These are phyloP conservation scores for Xylariaceae sp. DNA, from an alignment of 2,329 filamentous ascomycete species.

Conservation along the genomic window DNA sequence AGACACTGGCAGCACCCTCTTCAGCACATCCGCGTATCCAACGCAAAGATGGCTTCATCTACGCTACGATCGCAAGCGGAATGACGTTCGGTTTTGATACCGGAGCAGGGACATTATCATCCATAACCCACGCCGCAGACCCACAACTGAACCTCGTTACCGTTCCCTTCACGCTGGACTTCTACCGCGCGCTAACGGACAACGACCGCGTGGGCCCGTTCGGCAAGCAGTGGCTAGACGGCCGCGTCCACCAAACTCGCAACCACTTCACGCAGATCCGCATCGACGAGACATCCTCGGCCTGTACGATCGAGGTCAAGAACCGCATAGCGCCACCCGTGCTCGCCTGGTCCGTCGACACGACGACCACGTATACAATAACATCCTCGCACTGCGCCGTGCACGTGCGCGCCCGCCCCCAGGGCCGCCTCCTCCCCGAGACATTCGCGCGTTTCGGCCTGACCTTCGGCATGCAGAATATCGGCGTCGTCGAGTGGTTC, in stretches of 20 bases:
- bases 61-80: slow-evolving; percentile 44
- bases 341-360: slow-evolving; percentile 64
- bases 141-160: slow-evolving; percentile 49
- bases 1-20: slow-evolving; percentile 23
- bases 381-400: slow-evolving; percentile 54
- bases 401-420: slow-evolving; percentile 53
- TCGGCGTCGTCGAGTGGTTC: slow-evolving; percentile 62
- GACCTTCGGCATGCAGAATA: slow-evolving; percentile 50
- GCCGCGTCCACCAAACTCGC: slow-evolving; percentile 53
- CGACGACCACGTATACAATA: slow-evolving; percentile 61
- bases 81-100: slow-evolving; percentile 53
- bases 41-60: slow-evolving; percentile 40
- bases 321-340: slow-evolving; percentile 66
- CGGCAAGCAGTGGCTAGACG: slow-evolving; percentile 62
- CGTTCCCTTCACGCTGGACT: slow-evolving; percentile 53
- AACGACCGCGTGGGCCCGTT: slow-evolving; percentile 64
- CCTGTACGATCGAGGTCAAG: slow-evolving; percentile 52
- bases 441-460: slow-evolving; percentile 70
- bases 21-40: slow-evolving; percentile 29
- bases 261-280: slow-evolving; percentile 47
- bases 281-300: slow-evolving; percentile 39
- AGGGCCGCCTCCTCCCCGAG: slow-evolving; percentile 55
- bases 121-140: slow-evolving; percentile 45
- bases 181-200: slow-evolving; percentile 71
- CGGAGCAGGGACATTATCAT: slow-evolving; percentile 48